A percentile compares a stretch with the other conserved stretches of the same genome.
Evolutionary conservation across 2,329 filamentous ascomycete genomes (phyloP).

Genomic region (Blastomyces percursus): DNA sequence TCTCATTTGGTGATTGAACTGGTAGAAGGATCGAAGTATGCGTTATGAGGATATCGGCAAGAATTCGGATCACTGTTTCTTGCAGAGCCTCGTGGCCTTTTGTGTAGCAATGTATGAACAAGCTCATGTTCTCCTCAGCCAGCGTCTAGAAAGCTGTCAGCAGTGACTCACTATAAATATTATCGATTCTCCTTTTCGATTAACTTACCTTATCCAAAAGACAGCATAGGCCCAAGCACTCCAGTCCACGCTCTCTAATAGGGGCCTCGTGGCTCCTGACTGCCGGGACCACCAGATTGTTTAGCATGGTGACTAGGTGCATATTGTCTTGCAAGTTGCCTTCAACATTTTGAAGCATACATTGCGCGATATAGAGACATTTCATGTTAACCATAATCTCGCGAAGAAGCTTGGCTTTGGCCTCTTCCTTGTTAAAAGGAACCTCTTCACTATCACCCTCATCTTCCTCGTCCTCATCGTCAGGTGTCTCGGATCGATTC

Average conservation of each 20-base stretch:
- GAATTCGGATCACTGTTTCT: slow-evolving; percentile 78
- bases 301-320: slow-evolving; percentile 92
- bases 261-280: slow-evolving; percentile 88
- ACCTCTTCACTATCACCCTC: slow-evolving; percentile 39
- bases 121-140: slow-evolving; percentile 77
- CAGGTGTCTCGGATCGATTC: slow-evolving; percentile 33
- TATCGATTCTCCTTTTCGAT: not conserved
- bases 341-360: slow-evolving; percentile 88
- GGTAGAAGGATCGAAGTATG: slow-evolving; percentile 67
- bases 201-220: slow-evolving; percentile 63
- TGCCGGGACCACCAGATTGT: slow-evolving; percentile 90
- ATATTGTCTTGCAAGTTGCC: slow-evolving; percentile 80
- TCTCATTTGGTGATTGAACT: slow-evolving; percentile 32
- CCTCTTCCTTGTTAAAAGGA: slow-evolving; percentile 43
- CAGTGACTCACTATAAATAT: not conserved
- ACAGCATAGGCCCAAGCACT: slow-evolving; percentile 83
- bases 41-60: slow-evolving; percentile 84
- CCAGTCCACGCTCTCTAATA: slow-evolving; percentile 77
- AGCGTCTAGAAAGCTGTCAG: slow-evolving; percentile 46
- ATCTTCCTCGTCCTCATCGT: slow-evolving; percentile 51
- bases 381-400: slow-evolving; percentile 98
- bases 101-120: slow-evolving; percentile 93
- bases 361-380: slow-evolving; percentile 92
- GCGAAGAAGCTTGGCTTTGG: slow-evolving; percentile 58
- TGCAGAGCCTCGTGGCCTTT: slow-evolving; percentile 87